Evolutionary conservation across 345 rosid species (phyloP), one percentile per base, ranked within the genome.

Genomic region (Eucalyptus sp.): DNA sequence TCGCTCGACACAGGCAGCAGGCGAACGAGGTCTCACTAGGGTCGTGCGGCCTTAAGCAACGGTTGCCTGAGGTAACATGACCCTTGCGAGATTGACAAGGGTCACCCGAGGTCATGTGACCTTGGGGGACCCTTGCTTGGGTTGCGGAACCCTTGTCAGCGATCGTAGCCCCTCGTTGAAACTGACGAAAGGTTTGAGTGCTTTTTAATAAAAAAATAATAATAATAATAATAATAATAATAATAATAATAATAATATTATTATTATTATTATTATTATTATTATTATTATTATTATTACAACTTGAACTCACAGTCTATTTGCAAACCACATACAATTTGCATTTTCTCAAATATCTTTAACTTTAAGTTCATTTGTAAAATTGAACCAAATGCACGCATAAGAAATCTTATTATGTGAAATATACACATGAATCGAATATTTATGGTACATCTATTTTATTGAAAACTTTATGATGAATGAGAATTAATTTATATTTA

Each of bases 81-180:
- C 58, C 5, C 58, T 52, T 0, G 1, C 0, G 0, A 52, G 58
- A 52, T 20, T 5, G 0, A 18, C 58, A 20, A 52, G 58, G 58
- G 58, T 52, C 0, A 0, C 25, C 1, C 4, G 0, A 52, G 58
- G 58, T 4, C 58, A 20, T 52, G 10, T 52, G 58, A 52, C 2
- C 58, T 52, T 1, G 25, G 8, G 25, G 10, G 58, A 20, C 2
- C 58, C 58, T 52, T 0, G 0, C 58, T 2, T 7, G 2, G 58
- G 58, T 52, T 20, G 10, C 0, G 2, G 2, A 18, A 52, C 25
- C 25, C 10, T 52, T 52, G 58, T 10, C 0, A 0, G 10, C 0
- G 1, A 0, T 1, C 8, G 0, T 52, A 18, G 5, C 58, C 5
- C 10, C 24, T 52, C 0, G 5, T 52, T 3, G 10, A 20, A 52